phyloP scores from a whole-genome alignment of 148 eudicot species.

The Fallopia convolvulus region DNA sequence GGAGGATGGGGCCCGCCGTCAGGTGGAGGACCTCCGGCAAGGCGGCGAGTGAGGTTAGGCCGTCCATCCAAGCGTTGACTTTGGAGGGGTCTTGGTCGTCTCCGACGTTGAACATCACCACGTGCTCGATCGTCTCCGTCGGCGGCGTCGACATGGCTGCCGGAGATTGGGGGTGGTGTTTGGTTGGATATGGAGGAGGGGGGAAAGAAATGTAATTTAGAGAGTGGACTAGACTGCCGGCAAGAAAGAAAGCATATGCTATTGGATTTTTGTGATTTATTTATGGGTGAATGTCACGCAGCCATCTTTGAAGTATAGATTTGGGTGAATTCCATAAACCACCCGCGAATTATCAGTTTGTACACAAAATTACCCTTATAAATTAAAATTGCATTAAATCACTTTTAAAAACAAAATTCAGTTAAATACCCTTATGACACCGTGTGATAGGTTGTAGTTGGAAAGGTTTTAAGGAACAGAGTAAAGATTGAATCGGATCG shows the following conservation, averaged over 20 bases:
- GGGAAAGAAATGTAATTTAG: neutral
- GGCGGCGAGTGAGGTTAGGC: slow-evolving; percentile 16
- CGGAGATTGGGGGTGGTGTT: neutral
- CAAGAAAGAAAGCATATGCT: neutral
- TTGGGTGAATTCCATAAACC: too few species aligned
- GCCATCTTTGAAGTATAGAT: too few species aligned
- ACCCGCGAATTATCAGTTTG: too few species aligned
- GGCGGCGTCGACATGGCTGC: neutral
- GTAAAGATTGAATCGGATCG: too few species aligned
- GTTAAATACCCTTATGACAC: too few species aligned
- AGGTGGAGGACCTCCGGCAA: slow-evolving; percentile 17
- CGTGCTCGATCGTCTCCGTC: slow-evolving; percentile 23
- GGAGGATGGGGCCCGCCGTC: slow-evolving; percentile 34
- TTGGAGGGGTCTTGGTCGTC: slow-evolving; percentile 17
- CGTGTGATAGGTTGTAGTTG: too few species aligned
- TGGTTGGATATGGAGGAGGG: neutral
- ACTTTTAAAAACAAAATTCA: too few species aligned
- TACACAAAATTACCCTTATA: too few species aligned
- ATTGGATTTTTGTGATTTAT: neutral
- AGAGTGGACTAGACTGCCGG: neutral
- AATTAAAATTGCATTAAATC: too few species aligned
- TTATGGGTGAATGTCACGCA: too few species aligned
- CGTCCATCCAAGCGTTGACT: slow-evolving; percentile 20
- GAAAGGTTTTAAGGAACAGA: too few species aligned
- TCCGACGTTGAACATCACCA: slow-evolving; percentile 27